Evolutionary conservation across 2,329 filamentous ascomycete species (phyloP), one percentile per base, ranked within the genome.

Genomic region (Microdochium bolleyi): DNA sequence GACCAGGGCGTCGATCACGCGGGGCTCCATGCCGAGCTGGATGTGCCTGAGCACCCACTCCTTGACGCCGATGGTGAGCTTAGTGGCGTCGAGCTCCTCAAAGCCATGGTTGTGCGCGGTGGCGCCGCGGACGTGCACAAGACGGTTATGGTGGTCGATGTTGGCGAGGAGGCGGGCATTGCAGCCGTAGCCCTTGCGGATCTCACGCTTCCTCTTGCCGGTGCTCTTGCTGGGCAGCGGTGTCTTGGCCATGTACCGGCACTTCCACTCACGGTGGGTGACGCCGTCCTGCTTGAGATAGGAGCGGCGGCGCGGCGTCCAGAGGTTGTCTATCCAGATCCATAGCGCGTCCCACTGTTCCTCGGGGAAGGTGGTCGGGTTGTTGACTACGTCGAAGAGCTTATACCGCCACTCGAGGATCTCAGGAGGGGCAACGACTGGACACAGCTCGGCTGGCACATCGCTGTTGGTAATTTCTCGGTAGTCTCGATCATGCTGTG

Each of bases 261-360:
- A 56, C 44, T 30, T 53, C 48, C 51, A 56, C 24, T 51, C 37
- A 32, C 49, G 24, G 32, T 53, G 38, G 10, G 51, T 13, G 21
- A 27, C 21, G 13, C 51, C 51, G 34, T 50, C 32, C 48, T 51
- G 49, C 27, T 49, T 53, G 10, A 41, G 49, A 32, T 50, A 48
- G n/a, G 37, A 48, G 11, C 49, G n/a, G 30, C 41, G 51, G 21
- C 51, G 49, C 11, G 44, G 51, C 19, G 48, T 50, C 44, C 49
- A 52, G 7, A 56, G 53, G 19, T 51, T 52, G 49, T 52, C 50
- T 34, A 53, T 49, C 46, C 37, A 53, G n/a, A 51, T 48, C 55
- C 55, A 55, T 11, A 52, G 27, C 7, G 50, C 48, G 25, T 53
- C 41, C 49, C 46, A 49, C 14, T 52, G 50, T 30, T 52, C 44